Base-by-base conservation (phyloP, 2,329 filamentous ascomycete species). In the Fusarium pseudonygamai region DNA sequence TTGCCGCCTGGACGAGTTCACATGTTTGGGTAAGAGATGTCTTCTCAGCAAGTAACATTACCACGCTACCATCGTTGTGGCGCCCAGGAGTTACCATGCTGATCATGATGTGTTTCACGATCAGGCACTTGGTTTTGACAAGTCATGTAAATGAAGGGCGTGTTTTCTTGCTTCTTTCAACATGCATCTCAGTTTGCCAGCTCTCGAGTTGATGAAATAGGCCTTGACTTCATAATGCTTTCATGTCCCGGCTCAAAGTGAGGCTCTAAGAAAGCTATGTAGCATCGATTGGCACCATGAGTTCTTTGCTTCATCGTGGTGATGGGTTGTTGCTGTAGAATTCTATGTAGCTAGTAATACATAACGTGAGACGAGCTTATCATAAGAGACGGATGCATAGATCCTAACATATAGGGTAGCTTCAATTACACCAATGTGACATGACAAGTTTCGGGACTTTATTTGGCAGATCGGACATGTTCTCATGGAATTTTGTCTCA, bases 51-150 rank as follows among this genome's bases (percentile, higher is more conserved):
- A 64, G 32, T 24, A 42, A 32, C 26, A 52, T 42, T 42, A 42
- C 57, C 60, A 47, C 39, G 47, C 47, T 36, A 47, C 34, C 37
- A 49, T 40, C 50, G 53, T 28, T 45, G 43, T 64, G 62, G 46
- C 39, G 50, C 42, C 56, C 59, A 55, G 45, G 53, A 53, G 62
- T 65, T 56, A 59, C 43, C 55, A 67, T 63, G 42, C 49, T 59
- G 62, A 77, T 69, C 69, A 69, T 72, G 58, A 73, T 64, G 57
- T 66, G 65, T 65, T 65, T 60, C 68, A 71, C 64, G 32, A 71
- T 69, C 52, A 57, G 73, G 65, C 67, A 75, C 64, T 69, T 71
- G 71, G 67, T 71, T 67, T 28, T 57, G 45, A 37, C 53, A 50
- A 42, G 66, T 58, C 43, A 42, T 61, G 57, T 56, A 53, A 43